These are phyloP conservation scores for Monosporascus sp. DNA, from an alignment of 2,329 filamentous ascomycete species.

Conservation along the genomic window DNA sequence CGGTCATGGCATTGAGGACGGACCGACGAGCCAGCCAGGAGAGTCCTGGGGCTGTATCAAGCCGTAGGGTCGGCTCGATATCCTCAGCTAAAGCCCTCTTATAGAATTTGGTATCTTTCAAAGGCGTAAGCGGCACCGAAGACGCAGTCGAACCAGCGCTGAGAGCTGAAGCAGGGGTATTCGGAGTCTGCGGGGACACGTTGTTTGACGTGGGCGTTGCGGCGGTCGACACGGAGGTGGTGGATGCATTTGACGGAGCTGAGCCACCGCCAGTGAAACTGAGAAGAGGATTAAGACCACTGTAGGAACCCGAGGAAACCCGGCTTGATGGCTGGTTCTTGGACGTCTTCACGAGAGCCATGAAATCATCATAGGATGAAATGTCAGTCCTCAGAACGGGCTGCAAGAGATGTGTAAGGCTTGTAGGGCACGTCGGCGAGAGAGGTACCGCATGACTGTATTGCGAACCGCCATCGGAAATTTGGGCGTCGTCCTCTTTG, in stretches of 20 bases:
- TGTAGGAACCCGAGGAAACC: slow-evolving; percentile 66
- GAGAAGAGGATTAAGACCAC: slow-evolving; percentile 54
- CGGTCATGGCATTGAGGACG: slow-evolving; percentile 76
- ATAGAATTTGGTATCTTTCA: slow-evolving; percentile 93
- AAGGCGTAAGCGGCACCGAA: slow-evolving; percentile 45
- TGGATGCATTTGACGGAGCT: slow-evolving; percentile 54
- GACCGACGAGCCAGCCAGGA: slow-evolving; percentile 90
- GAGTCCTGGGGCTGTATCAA: slow-evolving; percentile 84
- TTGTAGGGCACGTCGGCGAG: slow-evolving; percentile 56
- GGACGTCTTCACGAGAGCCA: slow-evolving; percentile 66
- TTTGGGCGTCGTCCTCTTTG: slow-evolving; percentile 39
- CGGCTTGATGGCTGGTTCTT: slow-evolving; percentile 58
- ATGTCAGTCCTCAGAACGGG: slow-evolving; percentile 81
- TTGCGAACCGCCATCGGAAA: slow-evolving; percentile 31
- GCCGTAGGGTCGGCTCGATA: slow-evolving; percentile 85
- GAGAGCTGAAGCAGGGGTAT: slow-evolving; percentile 49
- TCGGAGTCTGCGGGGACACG: slow-evolving; percentile 55
- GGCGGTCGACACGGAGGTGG: slow-evolving; percentile 50
- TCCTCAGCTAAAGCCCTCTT: slow-evolving; percentile 86
- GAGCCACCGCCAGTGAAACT: slow-evolving; percentile 42
- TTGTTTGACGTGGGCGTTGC: slow-evolving; percentile 40
- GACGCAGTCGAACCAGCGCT: slow-evolving; percentile 39
- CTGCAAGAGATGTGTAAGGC: slow-evolving; percentile 77
- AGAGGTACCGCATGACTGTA: slow-evolving; percentile 39
- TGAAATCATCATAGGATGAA: slow-evolving; percentile 78